Evolutionary conservation across 192 early-diverging fungal species (phyloP).

Genomic region (Rhizoclosmatium globosum): DNA sequence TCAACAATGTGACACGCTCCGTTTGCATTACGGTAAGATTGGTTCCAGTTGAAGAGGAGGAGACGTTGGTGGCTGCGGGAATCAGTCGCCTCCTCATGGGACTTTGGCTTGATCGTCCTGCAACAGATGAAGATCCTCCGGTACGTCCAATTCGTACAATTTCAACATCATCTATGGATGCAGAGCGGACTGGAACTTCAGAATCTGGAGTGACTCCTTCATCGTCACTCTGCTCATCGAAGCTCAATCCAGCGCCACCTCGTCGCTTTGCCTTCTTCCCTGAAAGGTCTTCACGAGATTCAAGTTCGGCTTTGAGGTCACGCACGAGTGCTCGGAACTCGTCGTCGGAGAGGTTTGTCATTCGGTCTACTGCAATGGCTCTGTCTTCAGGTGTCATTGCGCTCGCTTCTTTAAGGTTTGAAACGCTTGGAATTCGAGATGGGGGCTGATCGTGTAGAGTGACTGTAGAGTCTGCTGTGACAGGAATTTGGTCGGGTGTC

Average conservation of each 20-base stretch:
- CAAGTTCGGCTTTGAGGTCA: slow-evolving; percentile 25
- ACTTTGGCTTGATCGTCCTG: background rate
- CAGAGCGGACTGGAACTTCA: background rate
- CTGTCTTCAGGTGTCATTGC: slow-evolving; percentile 24
- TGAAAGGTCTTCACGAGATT: background rate
- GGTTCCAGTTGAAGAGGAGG: background rate
- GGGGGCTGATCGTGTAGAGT: background rate
- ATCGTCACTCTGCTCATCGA: background rate
- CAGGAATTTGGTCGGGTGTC: background rate
- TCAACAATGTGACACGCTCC: slow-evolving; percentile 21
- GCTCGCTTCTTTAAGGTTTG: background rate
- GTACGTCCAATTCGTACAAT: background rate
- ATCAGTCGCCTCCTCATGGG: slow-evolving; percentile 23
- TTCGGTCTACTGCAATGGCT: slow-evolving; percentile 19
- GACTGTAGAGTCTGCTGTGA: background rate
- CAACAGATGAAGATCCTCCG: background rate
- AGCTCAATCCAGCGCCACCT: background rate
- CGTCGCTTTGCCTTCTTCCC: background rate
- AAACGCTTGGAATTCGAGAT: background rate
- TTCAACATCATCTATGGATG: background rate
- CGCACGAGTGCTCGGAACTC: slow-evolving; percentile 20
- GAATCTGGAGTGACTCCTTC: background rate
- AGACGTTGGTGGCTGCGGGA: background rate
- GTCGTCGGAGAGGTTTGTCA: slow-evolving; percentile 24
- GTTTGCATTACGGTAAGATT: background rate